Conservation (phyloP, 495 filamentous ascomycete species). For the Aspergillus heteromorphus region DNA sequence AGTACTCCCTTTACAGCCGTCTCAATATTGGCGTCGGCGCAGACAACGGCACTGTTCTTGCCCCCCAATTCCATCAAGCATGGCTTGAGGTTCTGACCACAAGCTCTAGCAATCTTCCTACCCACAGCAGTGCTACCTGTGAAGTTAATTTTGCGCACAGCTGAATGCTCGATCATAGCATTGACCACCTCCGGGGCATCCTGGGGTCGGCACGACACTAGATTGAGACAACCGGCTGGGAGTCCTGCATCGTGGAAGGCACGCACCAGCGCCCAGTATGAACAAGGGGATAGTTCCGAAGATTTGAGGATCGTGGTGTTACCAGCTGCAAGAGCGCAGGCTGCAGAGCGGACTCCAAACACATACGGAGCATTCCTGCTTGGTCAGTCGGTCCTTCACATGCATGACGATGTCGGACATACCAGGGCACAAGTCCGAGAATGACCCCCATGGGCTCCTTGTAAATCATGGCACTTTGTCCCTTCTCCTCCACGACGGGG, state of each 20-base stretch:
- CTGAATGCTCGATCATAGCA: constrained; percentile 50
- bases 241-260: constrained; percentile 69
- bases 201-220: constrained; percentile 45
- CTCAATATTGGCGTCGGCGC: constrained; percentile 51
- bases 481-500: constrained; percentile 51
- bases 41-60: constrained; percentile 55
- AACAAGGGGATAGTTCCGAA: constrained; percentile 66
- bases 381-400: neutral
- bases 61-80: constrained; percentile 59
- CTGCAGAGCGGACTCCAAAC: constrained; percentile 61
- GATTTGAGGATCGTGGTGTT: constrained; percentile 73
- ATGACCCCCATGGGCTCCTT: constrained; percentile 81
- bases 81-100: constrained; percentile 51
- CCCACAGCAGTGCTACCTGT: constrained; percentile 55
- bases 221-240: constrained; percentile 50
- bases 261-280: constrained; percentile 64
- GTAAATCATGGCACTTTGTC: constrained; percentile 58
- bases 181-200: constrained; percentile 53
- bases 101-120: constrained; percentile 48
- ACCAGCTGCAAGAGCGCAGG: constrained; percentile 75
- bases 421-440: constrained; percentile 81
- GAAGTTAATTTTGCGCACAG: constrained; percentile 57
- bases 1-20: constrained; percentile 46
- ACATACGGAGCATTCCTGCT: constrained; percentile 60
- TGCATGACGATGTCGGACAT: constrained; percentile 10